A percentile compares a stretch with the other conserved stretches of the same genome.
Evolutionary conservation across 1,284 basidiomycete genomes (phyloP).

Genomic region (Cutaneotrichosporon sp.): DNA sequence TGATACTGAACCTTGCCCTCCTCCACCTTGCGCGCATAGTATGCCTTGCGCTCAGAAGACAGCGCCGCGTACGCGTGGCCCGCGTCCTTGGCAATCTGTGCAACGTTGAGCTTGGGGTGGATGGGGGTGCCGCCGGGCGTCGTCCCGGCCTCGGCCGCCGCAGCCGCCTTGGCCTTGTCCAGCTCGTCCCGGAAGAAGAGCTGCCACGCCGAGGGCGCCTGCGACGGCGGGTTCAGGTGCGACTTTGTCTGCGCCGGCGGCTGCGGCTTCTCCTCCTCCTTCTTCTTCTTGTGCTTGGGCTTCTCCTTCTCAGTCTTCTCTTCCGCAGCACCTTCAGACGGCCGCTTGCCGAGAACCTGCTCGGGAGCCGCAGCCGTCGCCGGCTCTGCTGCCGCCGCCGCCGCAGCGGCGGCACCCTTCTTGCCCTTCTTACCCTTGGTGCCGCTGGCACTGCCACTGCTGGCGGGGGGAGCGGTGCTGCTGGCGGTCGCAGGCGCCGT

Average conservation of each 20-base stretch:
- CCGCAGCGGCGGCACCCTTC: constrained; percentile 11
- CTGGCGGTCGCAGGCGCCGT: constrained; percentile 1
- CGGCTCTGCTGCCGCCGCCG: constrained; percentile 7
- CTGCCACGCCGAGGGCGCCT: constrained; percentile 93
- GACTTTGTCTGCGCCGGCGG: constrained; percentile 49
- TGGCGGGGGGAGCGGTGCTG: constrained; percentile 8
- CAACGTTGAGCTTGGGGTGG: constrained; percentile 79
- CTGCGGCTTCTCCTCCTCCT: constrained; percentile 30
- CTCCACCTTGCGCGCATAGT: constrained; percentile 74
- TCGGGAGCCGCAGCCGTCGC: constrained; percentile 8
- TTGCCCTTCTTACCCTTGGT: constrained; percentile 21
- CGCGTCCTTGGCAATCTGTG: constrained; percentile 91
- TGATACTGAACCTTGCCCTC: constrained; percentile 74
- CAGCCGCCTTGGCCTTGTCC: constrained; percentile 69
- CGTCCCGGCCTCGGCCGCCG: constrained; percentile 57
- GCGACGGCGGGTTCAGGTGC: constrained; percentile 75
- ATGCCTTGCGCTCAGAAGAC: constrained; percentile 73
- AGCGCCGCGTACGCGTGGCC: constrained; percentile 82
- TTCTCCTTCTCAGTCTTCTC: constrained; percentile 31
- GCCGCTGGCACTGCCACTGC: neutral
- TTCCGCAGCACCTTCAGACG: constrained; percentile 20
- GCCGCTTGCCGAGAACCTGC: constrained; percentile 31
- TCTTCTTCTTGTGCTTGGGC: constrained; percentile 38
- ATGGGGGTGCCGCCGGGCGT: constrained; percentile 50
- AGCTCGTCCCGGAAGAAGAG: constrained; percentile 96